Evolutionary conservation across 2,329 filamentous ascomycete genomes (phyloP), one percentile per base, ranked within the genome.

Genomic region (Chaetomiaceae sp.): DNA sequence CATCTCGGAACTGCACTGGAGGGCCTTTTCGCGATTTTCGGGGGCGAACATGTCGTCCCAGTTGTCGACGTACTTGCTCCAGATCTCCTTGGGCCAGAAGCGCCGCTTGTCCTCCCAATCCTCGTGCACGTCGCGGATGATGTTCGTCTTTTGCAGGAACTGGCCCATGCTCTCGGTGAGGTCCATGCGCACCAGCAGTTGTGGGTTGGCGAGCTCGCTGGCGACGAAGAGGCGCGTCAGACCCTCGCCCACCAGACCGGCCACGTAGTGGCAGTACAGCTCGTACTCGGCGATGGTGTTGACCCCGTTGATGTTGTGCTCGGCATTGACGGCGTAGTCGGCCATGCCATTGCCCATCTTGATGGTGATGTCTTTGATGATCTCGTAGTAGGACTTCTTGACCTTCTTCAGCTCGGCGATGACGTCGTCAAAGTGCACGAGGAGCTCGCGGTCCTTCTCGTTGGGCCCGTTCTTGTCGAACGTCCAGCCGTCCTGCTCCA

Each of bases 341-440:
- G 94, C 94, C 94, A 99, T 99, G 62, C 94, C 94, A 66, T 97
- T 91, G 59, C 91, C 92, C 94, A 99, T 99, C 74, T 90, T 88
- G 66, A 85, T 77, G 29, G 91, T 90, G 67, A 97, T 96, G 64
- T 97, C 92, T 72, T 87, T 86, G 72, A 99, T 94, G 67, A 97
- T 91, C 6, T 78, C 81, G 70, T 81, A 82, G 74, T 99, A 97
- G 52, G 81, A 82, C 45, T 84, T 82, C 76, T 96, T 95, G 71
- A 96, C 77, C 72, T 88, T 87, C 76, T 88, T 89, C 71, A 92
- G 89, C 77, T 99, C 92, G 54, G 80, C 76, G 60, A 96, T 81
- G 59, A 99, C 85, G 53, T 87, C 82, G 69, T 96, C 84, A 69
- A 99, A 99, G 72, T 96, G 86, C 59, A 96, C 90, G 54, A 96